Base-by-base conservation (phyloP, 495 filamentous ascomycete species). In the Xylaria sp. region DNA sequence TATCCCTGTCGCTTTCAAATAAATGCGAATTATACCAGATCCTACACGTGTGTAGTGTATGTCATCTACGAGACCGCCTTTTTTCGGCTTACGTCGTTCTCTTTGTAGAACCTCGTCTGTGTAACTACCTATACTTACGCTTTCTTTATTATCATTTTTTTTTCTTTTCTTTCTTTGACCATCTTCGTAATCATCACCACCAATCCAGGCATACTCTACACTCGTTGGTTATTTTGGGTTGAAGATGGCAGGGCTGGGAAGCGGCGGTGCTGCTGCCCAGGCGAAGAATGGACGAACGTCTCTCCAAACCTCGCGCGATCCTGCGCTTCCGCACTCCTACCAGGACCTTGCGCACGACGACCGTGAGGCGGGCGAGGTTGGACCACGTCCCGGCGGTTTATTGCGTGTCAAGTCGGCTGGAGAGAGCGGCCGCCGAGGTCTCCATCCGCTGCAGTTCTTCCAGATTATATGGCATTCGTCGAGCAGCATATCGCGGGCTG, bases 391-490 rank as follows among this genome's bases (percentile, higher is more conserved):
- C 19, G 37, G 44, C 9, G 71, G 76, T n/a, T 46, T 74, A 46
- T 3, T 77, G 33, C 72, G 70, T 3, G 53, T 79, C 11, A 77
- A 76, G 48, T 43, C 72, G 5, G 76, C 76, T 24, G 85, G 85
- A 73, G 84, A 87, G 74, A 82, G 79, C 66, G 82, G 82, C 29
- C 82, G 85, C 48, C 43, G 61, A 9, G 84, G 85, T 50, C 63
- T 87, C 70, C 80, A 86, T 71, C 83, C 82, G 7, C 31, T 76
- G 12, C 77, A 79, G 50, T 84, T 86, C 61, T 43, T 83, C 3
- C 58, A 70, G 58, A 85, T 86, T 69, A 74, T 75, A 71, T 82
- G 83, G 76, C 75, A 71, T 48, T 85, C 83, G 24, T 80, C 81
- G 17, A 82, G 77, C 62, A 76, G 74, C 35, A 72, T 80, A 29